These are phyloP conservation scores for Saccharomyces hybrid DNA, from an alignment of 1,139 yeast species.

Conservation along the genomic window DNA sequence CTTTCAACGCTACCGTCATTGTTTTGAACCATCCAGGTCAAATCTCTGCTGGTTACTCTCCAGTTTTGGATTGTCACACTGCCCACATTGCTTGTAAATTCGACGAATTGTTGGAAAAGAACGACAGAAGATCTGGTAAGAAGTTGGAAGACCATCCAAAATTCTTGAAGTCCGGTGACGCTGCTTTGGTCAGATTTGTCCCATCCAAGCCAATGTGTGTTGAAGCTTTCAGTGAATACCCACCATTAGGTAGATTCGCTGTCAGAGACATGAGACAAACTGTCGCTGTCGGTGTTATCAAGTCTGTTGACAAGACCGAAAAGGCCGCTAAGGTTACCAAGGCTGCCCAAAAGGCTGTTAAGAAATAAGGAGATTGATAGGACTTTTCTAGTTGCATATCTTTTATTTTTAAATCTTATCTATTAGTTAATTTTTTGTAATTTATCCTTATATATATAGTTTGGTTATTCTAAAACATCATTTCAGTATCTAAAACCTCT, in stretches of 20 bases:
- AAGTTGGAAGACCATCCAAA: constrained; percentile 73
- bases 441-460: constrained; percentile 1
- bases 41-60: constrained; percentile 88
- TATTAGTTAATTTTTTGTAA: constrained; percentile 1
- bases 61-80: constrained; percentile 73
- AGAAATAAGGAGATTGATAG: constrained; percentile 4
- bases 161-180: constrained; percentile 88
- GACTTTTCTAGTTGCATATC: constrained; percentile 1
- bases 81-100: constrained; percentile 92
- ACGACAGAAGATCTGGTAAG: constrained; percentile 94
- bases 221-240: constrained; percentile 94
- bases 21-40: constrained; percentile 93
- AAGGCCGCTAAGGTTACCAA: constrained; percentile 97
- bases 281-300: constrained; percentile 99
- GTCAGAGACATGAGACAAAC: constrained; percentile 99
- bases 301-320: constrained; percentile 93
- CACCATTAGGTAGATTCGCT: constrained; percentile 98
- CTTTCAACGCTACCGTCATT: constrained; percentile 85
- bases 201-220: constrained; percentile 97
- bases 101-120: constrained; percentile 77
- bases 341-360: constrained; percentile 91
- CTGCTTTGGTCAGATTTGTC: constrained; percentile 84
- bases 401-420: background rate
- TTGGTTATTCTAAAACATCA: background rate
- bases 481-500: background rate